phyloP scores from a whole-genome alignment of 2,329 filamentous ascomycete genomes.

The Colletotrichum ledebouriae region DNA sequence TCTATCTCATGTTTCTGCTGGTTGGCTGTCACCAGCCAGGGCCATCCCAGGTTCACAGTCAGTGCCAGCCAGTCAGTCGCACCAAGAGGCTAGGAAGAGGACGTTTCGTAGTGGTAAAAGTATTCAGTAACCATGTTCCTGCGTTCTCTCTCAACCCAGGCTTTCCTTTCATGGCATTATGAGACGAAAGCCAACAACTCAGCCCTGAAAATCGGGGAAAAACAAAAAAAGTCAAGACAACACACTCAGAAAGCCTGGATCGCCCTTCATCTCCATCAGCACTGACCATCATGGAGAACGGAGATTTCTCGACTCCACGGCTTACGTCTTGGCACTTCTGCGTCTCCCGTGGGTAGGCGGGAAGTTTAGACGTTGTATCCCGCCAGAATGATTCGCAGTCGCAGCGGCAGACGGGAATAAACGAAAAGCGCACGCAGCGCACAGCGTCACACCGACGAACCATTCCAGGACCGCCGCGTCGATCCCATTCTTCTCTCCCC shows the following conservation, averaged over 20 bases:
- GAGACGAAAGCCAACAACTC: slow-evolving; percentile 3
- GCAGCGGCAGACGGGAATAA: not conserved
- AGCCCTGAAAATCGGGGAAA: not conserved
- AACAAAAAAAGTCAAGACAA: slow-evolving; percentile 8
- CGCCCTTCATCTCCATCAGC: slow-evolving; percentile 24
- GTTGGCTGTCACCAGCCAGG: not conserved
- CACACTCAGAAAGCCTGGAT: slow-evolving; percentile 16
- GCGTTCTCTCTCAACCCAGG: not conserved
- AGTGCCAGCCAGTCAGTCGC: slow-evolving; percentile 1
- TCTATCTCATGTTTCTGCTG: slow-evolving; percentile 30
- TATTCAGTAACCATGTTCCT: not conserved
- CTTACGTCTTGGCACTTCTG: slow-evolving; percentile 19
- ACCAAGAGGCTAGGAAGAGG: not conserved
- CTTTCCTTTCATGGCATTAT: not conserved
- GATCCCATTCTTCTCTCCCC: slow-evolving; percentile 36
- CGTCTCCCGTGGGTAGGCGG: slow-evolving; percentile 9
- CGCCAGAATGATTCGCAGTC: slow-evolving; percentile 13
- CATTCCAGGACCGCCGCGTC: slow-evolving; percentile 31
- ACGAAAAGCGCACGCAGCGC: slow-evolving; percentile 9
- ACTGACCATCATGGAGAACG: slow-evolving; percentile 33
- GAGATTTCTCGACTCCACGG: slow-evolving; percentile 25
- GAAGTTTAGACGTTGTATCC: slow-evolving; percentile 25
- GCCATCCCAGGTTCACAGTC: slow-evolving; percentile 11
- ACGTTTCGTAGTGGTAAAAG: not conserved
- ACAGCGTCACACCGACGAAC: slow-evolving; percentile 26